phyloP scores from a whole-genome alignment of 2,329 filamentous ascomycete species.

The Atkinsonella hypoxylon region DNA sequence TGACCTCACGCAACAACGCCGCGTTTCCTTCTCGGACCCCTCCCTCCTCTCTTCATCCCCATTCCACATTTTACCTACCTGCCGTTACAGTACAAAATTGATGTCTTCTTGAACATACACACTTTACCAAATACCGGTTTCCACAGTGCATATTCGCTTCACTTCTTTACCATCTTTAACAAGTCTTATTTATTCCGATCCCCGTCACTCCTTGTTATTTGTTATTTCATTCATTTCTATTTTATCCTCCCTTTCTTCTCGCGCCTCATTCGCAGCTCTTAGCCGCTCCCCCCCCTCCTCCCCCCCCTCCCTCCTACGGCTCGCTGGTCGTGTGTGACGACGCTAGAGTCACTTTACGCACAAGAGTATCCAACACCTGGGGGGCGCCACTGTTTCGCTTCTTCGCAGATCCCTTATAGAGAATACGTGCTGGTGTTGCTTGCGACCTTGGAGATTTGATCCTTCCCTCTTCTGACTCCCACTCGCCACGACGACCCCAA shows the following conservation, averaged over 20 bases:
- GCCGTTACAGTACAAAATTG: too few relatives aligned
- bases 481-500: neutral
- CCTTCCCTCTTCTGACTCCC: neutral
- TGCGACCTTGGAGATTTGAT: neutral
- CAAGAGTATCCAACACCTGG: neutral
- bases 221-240: neutral
- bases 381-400: neutral
- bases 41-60: too few relatives aligned
- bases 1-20: neutral
- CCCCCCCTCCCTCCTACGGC: neutral
- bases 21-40: neutral
- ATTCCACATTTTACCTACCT: too few relatives aligned
- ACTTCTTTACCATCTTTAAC: neutral
- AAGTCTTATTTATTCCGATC: neutral
- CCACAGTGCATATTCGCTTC: neutral
- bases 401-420: neutral
- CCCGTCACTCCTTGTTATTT: neutral
- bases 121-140: too few relatives aligned
- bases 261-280: too few relatives aligned
- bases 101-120: too few relatives aligned
- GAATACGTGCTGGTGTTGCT: too few relatives aligned
- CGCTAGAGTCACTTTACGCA: neutral
- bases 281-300: neutral
- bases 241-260: neutral
- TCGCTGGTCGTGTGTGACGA: conserved; percentile 1